A percentile compares a stretch with the other conserved stretches of the same genome.
These are phyloP conservation scores for Aspergillus quadrilineatus DNA, from an alignment of 2,329 filamentous ascomycete species.

Conservation along the genomic window DNA sequence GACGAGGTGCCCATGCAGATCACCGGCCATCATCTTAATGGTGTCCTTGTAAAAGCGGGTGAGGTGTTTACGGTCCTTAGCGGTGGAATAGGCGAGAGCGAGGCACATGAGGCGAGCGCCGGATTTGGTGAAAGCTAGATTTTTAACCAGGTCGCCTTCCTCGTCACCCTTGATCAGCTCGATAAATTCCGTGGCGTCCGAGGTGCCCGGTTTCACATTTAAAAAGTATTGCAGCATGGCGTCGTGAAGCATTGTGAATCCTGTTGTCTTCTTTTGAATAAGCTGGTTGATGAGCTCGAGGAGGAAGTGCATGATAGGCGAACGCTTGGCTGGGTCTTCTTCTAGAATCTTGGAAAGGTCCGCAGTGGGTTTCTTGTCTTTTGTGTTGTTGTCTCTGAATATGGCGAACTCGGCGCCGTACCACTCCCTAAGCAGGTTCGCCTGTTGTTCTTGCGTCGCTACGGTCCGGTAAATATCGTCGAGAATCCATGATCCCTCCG, in stretches of 20 bases:
- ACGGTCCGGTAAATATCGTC: constrained; percentile 93
- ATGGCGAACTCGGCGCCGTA: constrained; percentile 92
- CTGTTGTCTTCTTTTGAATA: constrained; percentile 93
- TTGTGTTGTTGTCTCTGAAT: constrained; percentile 59
- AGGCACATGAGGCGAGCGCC: constrained; percentile 80
- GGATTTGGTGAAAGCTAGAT: constrained; percentile 91
- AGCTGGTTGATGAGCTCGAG: constrained; percentile 86
- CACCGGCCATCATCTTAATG: constrained; percentile 78
- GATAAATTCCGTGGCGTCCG: constrained; percentile 82
- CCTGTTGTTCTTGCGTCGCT: constrained; percentile 82
- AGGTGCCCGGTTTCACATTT: constrained; percentile 71
- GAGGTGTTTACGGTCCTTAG: constrained; percentile 90
- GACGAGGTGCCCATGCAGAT: constrained; percentile 74
- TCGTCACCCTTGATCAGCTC: constrained; percentile 91
- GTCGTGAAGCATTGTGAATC: constrained; percentile 96
- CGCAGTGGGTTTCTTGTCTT: constrained; percentile 44
- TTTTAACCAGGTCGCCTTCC: constrained; percentile 85
- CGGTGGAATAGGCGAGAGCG: constrained; percentile 76
- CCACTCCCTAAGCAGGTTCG: constrained; percentile 84
- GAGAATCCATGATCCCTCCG: constrained; percentile 95
- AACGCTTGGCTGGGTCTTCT: constrained; percentile 78
- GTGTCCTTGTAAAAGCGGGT: constrained; percentile 88
- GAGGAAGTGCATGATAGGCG: constrained; percentile 80
- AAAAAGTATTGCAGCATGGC: constrained; percentile 97
- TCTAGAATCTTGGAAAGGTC: constrained; percentile 75